Evolutionary conservation across 1,139 yeast species (phyloP), one percentile per base, ranked within the genome.

Genomic region (Petasospora rhodanensis): DNA sequence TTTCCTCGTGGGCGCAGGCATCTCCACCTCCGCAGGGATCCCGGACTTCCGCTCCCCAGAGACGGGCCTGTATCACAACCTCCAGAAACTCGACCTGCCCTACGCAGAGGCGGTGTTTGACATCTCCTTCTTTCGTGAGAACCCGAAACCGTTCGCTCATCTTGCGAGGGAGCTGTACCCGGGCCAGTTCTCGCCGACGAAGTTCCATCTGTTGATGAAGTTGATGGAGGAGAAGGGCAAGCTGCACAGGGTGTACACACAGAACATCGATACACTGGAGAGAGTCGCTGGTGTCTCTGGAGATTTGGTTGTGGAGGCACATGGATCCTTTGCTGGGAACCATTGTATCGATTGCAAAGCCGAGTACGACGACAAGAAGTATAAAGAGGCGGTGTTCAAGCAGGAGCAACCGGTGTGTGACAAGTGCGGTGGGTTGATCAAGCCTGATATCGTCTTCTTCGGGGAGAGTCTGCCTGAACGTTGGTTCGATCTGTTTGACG

Each of bases 61-160:
- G 31, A 89, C 97, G 0, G 98, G 98, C 0, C 67, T 89, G 7
- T 89, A 89, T 51, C 76, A 89, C 43, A 89, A 91, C 54, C 63
- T 91, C 36, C 73, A 83, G 26, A 70, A 76, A 42, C 63, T 89
- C 24, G 68, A 84, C 26, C 64, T 89, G 29, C 97, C 97, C 5
- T 87, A 75, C 52, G 93, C 97, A 0, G 98, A 89, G 56, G 96
- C 96, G 0, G 96, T 91, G 2, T 91, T 89, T 56, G 97, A 87
- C 53, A 80, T 89, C 21, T 87, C 79, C 20, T 91, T 76, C 57
- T 85, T 86, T 55, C 62, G 70, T 31, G 67, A 79, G 37, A 70
- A 73, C 33, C 97, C 97, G 0, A 68, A 73, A 43, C 93, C 96
- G 0, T 89, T 89, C 54, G 87, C 84, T 51, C 76, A 85, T 0